Conservation (phyloP, 352 stramenopile species). For the Pythium rishiriense region DNA sequence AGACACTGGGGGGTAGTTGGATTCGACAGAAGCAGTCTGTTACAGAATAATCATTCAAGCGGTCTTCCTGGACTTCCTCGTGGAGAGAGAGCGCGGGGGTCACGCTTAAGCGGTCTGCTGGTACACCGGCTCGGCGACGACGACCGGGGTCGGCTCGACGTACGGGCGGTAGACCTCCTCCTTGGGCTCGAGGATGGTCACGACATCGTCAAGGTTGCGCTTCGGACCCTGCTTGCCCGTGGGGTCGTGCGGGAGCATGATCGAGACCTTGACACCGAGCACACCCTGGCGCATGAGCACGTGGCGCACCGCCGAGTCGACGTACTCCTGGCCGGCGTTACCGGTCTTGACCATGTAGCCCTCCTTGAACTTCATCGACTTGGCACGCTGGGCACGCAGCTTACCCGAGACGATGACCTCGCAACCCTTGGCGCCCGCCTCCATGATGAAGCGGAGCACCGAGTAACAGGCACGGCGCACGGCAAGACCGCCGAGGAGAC, state of each 20-base stretch:
- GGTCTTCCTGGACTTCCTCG: conserved; percentile 10
- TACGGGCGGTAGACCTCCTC: conserved; percentile 91
- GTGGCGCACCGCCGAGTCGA: conserved; percentile 98
- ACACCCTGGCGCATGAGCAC: conserved; percentile 99
- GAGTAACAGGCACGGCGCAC: conserved; percentile 99
- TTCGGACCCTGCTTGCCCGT: conserved; percentile 97
- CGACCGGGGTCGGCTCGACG: conserved; percentile 65
- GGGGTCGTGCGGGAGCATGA: conserved; percentile 99
- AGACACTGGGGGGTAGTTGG: too few relatives aligned
- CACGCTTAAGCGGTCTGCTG: conserved; percentile 53
- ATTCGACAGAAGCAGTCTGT: conserved; percentile 33
- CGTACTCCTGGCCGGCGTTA: conserved; percentile 98
- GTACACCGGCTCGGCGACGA: conserved; percentile 40
- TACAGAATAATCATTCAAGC: conserved; percentile 35
- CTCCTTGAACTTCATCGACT: conserved; percentile 99
- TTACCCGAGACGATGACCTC: conserved; percentile 99
- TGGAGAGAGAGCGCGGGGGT: background rate
- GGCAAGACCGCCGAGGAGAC: conserved; percentile 97
- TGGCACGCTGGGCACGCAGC: conserved; percentile 98
- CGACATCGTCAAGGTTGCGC: conserved; percentile 97
- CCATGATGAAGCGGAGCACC: conserved; percentile 99
- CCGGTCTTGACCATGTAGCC: conserved; percentile 99
- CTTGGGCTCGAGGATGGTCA: conserved; percentile 99
- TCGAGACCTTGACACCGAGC: conserved; percentile 99
- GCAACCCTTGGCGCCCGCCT: conserved; percentile 98